Evolutionary conservation across 768 basidiomycete species (phyloP), one percentile per base, ranked within the genome.

Genomic region (Podaxis sp.): DNA sequence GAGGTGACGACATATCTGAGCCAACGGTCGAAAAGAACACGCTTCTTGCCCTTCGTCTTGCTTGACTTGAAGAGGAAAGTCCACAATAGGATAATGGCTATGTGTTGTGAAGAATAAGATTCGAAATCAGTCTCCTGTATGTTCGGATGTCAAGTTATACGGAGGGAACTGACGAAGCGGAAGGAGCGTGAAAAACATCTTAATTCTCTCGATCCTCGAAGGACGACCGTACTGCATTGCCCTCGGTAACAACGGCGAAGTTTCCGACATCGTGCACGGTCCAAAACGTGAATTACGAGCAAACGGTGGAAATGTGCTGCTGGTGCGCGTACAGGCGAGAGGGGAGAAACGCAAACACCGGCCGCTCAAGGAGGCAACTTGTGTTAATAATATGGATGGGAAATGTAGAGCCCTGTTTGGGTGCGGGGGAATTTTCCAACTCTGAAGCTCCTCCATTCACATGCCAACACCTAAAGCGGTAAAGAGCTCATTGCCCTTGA

Each of bases 341-440:
- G 44, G 38, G 27, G 21, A 25, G 14, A 38, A 59, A 50, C 21
- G 36, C 13, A 36, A 37, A 37, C 13, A 2, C 21, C 32, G 21
- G 10, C 7, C 16, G 46, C 23, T 50, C 14, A 50, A 38, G 23
- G 48, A 50, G 28, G 35, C 23, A 14, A 35, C 21, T 50, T 36
- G 46, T 23, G 47, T 58, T 58, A 58, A 58, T 37, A 58, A 58
- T 58, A 48, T 11, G 36, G 44, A 58, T 58, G 57, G 28, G 57
- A 58, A 58, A 38, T 5, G 37, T 13, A 38, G 47, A 23, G 6
- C 27, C 46, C 13, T 50, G 13, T 37, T 58, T 50, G 28, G 57
- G 35, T 38, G 47, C 23, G 36, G 57, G 47, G 47, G 55, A 58
- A 38, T 44, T 40, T 48, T 44, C 16, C 37, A 36, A 58, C 37